These are phyloP conservation scores for Apiospora kogelbergensis DNA, from an alignment of 2,329 filamentous ascomycete genomes.

Conservation along the genomic window DNA sequence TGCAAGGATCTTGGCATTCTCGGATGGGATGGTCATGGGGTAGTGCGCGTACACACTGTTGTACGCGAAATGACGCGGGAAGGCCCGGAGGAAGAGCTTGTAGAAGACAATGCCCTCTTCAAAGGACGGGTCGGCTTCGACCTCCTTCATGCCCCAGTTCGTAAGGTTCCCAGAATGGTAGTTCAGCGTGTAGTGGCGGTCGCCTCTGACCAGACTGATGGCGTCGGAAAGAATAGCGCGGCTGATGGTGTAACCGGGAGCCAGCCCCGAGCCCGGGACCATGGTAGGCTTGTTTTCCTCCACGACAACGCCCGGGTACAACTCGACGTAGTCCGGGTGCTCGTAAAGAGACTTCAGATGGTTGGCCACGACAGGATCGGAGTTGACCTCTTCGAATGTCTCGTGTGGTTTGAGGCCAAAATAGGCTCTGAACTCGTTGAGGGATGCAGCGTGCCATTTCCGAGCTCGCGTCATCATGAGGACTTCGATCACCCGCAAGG, in stretches of 20 bases:
- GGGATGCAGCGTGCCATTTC: conserved; percentile 49
- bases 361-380: conserved; percentile 45
- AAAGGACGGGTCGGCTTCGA: conserved; percentile 54
- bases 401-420: conserved; percentile 50
- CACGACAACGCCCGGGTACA: conserved; percentile 58
- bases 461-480: conserved; percentile 47
- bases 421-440: conserved; percentile 52
- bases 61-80: conserved; percentile 60
- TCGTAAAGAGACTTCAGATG: conserved; percentile 47
- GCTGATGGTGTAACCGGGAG: conserved; percentile 44
- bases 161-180: conserved; percentile 62
- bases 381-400: conserved; percentile 52
- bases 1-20: conserved; percentile 13
- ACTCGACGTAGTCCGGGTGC: conserved; percentile 52
- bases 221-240: conserved; percentile 63
- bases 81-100: conserved; percentile 63
- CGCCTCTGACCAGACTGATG: conserved; percentile 61
- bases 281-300: conserved; percentile 55
- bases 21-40: conserved; percentile 12
- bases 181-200: conserved; percentile 64
- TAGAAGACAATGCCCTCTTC: conserved; percentile 67
- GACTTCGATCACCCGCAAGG: conserved; percentile 46
- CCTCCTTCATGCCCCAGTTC: conserved; percentile 64
- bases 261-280: conserved; percentile 46
- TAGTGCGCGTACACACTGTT: conserved; percentile 25